phyloP scores from a whole-genome alignment of 1,284 basidiomycete species.

The Ustilago nuda region DNA sequence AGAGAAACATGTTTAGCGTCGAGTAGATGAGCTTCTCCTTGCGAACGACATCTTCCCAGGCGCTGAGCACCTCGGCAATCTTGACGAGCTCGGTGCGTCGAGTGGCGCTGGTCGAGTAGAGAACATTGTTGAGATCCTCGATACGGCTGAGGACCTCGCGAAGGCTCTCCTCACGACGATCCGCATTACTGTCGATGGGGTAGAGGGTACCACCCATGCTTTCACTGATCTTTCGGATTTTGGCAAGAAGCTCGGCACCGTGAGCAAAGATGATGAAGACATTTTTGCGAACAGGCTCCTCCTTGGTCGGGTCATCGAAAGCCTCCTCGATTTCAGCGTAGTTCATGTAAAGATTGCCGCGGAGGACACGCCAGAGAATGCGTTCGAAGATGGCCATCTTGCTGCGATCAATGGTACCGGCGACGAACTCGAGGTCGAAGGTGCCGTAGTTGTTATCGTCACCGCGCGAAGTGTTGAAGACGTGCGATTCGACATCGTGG shows the following conservation, averaged over 20 bases:
- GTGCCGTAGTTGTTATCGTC: conserved; percentile 68
- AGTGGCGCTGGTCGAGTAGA: conserved; percentile 75
- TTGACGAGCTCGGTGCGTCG: conserved; percentile 86
- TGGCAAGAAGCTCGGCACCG: conserved; percentile 88
- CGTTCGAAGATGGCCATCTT: conserved; percentile 95
- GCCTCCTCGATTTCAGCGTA: conserved; percentile 91
- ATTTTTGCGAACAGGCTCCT: conserved; percentile 77
- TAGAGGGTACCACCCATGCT: conserved; percentile 97
- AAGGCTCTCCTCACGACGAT: conserved; percentile 89
- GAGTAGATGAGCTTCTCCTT: conserved; percentile 91
- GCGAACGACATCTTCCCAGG: conserved; percentile 92
- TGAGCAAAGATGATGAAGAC: conserved; percentile 99
- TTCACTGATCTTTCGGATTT: conserved; percentile 98
- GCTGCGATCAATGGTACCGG: conserved; percentile 93
- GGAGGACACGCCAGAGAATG: conserved; percentile 95
- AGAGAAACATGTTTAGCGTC: conserved; percentile 77
- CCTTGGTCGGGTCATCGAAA: conserved; percentile 84
- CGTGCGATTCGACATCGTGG: conserved; percentile 79
- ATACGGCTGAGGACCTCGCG: conserved; percentile 88
- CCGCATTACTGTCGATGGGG: conserved; percentile 92
- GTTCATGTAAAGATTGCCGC: conserved; percentile 99
- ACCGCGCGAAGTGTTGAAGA: conserved; percentile 71
- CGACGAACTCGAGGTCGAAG: conserved; percentile 89
- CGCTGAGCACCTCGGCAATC: conserved; percentile 85
- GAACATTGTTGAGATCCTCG: conserved; percentile 89